Percentiles rank a stretch among this genome's conserved stretches.
phyloP scores from a whole-genome alignment of 768 basidiomycete genomes.

The Boletus barrowsii region DNA sequence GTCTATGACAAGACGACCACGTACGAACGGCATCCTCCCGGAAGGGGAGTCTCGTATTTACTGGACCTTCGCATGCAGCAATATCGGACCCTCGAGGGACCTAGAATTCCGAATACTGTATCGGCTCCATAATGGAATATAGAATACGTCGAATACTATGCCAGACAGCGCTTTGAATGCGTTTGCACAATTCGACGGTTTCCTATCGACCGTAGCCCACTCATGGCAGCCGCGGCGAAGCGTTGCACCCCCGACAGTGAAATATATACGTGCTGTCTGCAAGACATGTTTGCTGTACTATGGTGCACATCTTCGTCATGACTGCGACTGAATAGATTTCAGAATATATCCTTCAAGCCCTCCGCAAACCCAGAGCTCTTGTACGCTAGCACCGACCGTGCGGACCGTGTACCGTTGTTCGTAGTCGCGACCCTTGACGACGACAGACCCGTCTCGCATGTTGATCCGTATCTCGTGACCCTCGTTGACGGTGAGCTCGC shows the following conservation, averaged over 20 bases:
- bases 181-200: too few species aligned
- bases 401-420: conserved; percentile 63
- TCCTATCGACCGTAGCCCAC: too few species aligned
- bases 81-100: conserved; percentile 15
- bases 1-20: conserved; percentile 50
- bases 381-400: conserved; percentile 88
- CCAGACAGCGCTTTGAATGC: too few species aligned
- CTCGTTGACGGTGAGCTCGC: conserved; percentile 81
- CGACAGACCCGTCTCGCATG: conserved; percentile 69
- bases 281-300: neutral
- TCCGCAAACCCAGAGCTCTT: conserved; percentile 96
- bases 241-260: too few species aligned
- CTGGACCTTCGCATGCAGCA: conserved; percentile 26
- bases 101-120: neutral
- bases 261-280: neutral
- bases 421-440: conserved; percentile 43
- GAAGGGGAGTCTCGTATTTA: conserved; percentile 38
- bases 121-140: neutral
- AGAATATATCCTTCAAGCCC: conserved; percentile 91
- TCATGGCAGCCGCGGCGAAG: too few species aligned
- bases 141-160: too few species aligned
- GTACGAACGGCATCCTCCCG: conserved; percentile 59
- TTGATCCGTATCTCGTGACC: conserved; percentile 62
- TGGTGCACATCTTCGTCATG: conserved; percentile 4
- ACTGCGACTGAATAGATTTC: conserved; percentile 54